A percentile compares a stretch with the other conserved stretches of the same genome.
These are phyloP conservation scores for Annulohypoxylon bovei DNA, from an alignment of 495 filamentous ascomycete species.

Conservation along the genomic window DNA sequence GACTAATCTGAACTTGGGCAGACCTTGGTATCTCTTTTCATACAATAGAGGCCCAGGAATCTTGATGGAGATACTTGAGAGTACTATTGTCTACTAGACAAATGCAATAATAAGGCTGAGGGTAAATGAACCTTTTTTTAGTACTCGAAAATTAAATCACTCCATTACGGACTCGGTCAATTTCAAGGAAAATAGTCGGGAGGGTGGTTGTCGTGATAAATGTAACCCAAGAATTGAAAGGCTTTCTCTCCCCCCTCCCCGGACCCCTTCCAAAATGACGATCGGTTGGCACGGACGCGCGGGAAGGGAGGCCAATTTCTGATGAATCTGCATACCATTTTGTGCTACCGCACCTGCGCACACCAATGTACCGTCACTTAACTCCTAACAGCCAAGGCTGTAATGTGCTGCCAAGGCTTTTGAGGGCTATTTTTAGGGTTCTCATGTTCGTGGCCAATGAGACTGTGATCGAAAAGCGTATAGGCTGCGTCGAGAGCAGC, in stretches of 20 bases:
- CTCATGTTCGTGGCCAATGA: conserved; percentile 20
- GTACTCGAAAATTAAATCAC: conserved; percentile 14
- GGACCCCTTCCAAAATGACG: conserved; percentile 6
- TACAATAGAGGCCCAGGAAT: too few species aligned
- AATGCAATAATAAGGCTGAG: conserved; percentile 17
- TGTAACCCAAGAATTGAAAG: conserved; percentile 33
- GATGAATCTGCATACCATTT: conserved; percentile 38
- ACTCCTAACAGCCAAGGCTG: conserved; percentile 1
- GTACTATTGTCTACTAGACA: neutral
- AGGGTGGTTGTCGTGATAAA: conserved; percentile 36
- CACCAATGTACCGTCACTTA: conserved; percentile 2
- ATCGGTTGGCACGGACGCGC: conserved; percentile 34
- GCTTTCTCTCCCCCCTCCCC: neutral
- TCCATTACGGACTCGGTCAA: conserved; percentile 24
- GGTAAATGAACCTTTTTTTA: conserved; percentile 18
- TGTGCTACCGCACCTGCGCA: conserved; percentile 24
- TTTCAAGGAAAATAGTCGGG: conserved; percentile 38
- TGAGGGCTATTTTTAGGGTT: conserved; percentile 35
- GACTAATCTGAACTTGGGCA: neutral
- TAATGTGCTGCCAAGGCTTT: conserved; percentile 27
- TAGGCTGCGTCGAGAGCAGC: conserved; percentile 6
- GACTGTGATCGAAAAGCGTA: neutral
- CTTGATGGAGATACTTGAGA: neutral
- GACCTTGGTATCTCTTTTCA: neutral
- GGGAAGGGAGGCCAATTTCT: conserved; percentile 37